Evolutionary conservation across 176 grass and related monocot genomes (phyloP).

Genomic region (Zea luxurians): DNA sequence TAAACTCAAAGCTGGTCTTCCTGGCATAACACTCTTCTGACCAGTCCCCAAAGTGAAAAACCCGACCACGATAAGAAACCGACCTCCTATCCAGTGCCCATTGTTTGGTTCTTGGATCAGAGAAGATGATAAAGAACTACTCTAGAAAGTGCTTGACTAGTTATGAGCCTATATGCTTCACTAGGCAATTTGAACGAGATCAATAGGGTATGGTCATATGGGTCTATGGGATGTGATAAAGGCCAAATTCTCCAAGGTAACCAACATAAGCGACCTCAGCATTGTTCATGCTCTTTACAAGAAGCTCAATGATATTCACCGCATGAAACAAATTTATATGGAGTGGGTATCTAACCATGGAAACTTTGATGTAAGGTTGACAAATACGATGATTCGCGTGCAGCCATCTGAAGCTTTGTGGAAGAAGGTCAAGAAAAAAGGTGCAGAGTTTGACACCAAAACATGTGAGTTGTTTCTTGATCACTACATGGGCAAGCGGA

Average conservation of each 20-base stretch:
- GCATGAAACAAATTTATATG: constrained; percentile 56
- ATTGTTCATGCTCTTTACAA: constrained; percentile 72
- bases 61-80: too few species aligned
- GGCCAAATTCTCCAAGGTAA: constrained; percentile 47
- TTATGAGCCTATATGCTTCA: constrained; percentile 57
- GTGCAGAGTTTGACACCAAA: constrained; percentile 41
- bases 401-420: constrained; percentile 50
- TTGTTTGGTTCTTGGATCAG: too few species aligned
- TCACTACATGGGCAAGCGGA: constrained; percentile 48
- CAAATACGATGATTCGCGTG: constrained; percentile 62
- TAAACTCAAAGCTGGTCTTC: too few species aligned
- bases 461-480: constrained; percentile 66
- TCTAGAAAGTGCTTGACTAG: too few species aligned
- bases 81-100: too few species aligned
- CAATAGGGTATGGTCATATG: constrained; percentile 48
- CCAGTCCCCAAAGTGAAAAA: too few species aligned
- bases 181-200: constrained; percentile 62
- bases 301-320: constrained; percentile 48
- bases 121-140: too few species aligned
- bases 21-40: too few species aligned
- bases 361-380: constrained; percentile 53
- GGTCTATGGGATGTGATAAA: constrained; percentile 50
- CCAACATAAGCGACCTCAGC: constrained; percentile 60
- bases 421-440: constrained; percentile 60
- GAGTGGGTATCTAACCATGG: constrained; percentile 64